Evolutionary conservation across 192 early-diverging fungal genomes (phyloP).

Genomic region (Umbelopsis sp.): DNA sequence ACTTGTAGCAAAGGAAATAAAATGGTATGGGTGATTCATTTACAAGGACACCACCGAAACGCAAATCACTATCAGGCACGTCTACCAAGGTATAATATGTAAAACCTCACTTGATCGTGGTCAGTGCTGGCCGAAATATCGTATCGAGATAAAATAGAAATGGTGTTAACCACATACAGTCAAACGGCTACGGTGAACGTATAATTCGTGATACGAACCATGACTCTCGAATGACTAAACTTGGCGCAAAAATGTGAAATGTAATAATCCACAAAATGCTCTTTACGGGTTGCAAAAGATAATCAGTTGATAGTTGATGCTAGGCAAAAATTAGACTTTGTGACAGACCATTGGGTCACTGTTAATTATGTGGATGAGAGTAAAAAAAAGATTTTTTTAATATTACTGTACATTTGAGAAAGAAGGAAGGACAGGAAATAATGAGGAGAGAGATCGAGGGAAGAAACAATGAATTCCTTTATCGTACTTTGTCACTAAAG

Average conservation of each 20-base stretch:
- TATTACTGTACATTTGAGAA: conserved; percentile 15
- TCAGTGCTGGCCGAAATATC: background rate
- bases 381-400: background rate
- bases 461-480: background rate
- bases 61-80: too few relatives aligned
- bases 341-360: too few relatives aligned
- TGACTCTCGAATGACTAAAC: background rate
- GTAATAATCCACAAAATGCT: background rate
- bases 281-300: background rate
- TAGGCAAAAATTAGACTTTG: background rate
- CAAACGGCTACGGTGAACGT: conserved; percentile 7
- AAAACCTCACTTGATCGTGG: background rate
- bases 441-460: background rate
- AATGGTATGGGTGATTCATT: too few relatives aligned
- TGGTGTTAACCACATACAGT: background rate
- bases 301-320: background rate
- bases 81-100: too few relatives aligned
- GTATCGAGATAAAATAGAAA: background rate
- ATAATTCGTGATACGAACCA: background rate
- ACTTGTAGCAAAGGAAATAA: too few relatives aligned
- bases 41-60: too few relatives aligned
- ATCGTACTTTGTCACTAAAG: background rate
- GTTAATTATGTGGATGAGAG: background rate
- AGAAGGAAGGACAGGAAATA: background rate
- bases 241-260: background rate